Evolutionary conservation across 306 rosid species (phyloP), one percentile per base, ranked within the genome.

Genomic region (Acmispon strigosus): DNA sequence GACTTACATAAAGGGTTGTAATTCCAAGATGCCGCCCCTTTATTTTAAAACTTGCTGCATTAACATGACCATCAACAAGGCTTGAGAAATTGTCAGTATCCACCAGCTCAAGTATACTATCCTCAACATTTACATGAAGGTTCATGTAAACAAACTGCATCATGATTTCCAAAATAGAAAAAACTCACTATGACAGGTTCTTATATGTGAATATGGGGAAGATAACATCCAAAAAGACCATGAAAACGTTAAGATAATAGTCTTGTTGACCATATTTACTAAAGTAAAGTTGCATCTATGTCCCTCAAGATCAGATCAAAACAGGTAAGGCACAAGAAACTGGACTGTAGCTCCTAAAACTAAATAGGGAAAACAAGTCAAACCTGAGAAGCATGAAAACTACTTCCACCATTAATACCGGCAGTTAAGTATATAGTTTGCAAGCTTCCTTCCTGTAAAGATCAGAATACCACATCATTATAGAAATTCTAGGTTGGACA

Each of bases 371-470:
- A 63, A 53, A 32, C 20, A 66, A 75, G 42, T 45, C 78, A 81
- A 81, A 92, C 98, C 98, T 92, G 98, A 69, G 91, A 84, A 85
- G 84, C 73, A 57, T 85, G 90, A 74, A 93, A 93, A 82, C 73
- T 74, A 36, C 76, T 78, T 78, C 96, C 96, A 55, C 82, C 97
- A 76, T 71, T 69, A 59, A 83, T 86, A 70, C 98, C 97, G 55
- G 84, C 97, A 81, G 76, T 55, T 18, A 93, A 71, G 64, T 84
- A 86, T 72, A 93, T 74, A 63, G 87, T 82, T 70, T 80, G 94
- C 4, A 72, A 74, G 62, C 82, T 80, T 73, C 96, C 96, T 81
- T 90, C 89, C 98, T 92, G 87, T 73, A 86, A 80, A 48, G 56
- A 72, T 62, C 18, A 81, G 70, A 62, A 78, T 49, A 61, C 47